Evolutionary conservation across 2,329 filamentous ascomycete species (phyloP).

Genomic region (Aschersonia sp.): DNA sequence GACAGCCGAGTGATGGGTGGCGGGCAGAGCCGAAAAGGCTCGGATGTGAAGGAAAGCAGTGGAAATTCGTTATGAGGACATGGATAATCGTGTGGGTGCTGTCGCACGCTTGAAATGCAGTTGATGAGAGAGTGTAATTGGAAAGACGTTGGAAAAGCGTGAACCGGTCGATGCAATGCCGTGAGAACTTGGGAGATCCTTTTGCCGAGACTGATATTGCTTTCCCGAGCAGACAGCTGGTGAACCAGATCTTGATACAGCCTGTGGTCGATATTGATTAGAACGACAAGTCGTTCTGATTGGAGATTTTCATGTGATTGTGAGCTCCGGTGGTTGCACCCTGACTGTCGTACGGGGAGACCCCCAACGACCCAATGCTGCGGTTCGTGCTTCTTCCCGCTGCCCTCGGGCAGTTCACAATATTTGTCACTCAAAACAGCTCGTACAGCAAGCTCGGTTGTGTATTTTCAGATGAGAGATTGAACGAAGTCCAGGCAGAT

Average conservation of each 20-base stretch:
- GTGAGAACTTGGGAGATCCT: neutral
- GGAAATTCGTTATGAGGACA: conserved; percentile 29
- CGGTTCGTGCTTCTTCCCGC: conserved; percentile 3
- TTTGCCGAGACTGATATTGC: neutral
- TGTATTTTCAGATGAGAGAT: too few relatives aligned
- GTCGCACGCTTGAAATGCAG: conserved; percentile 5
- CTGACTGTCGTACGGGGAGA: conserved; percentile 7
- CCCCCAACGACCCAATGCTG: conserved; percentile 12
- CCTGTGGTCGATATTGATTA: too few relatives aligned
- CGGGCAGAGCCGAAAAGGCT: conserved; percentile 15
- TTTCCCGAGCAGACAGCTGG: too few relatives aligned
- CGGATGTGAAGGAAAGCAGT: conserved; percentile 15
- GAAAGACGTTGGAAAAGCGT: neutral
- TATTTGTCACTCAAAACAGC: too few relatives aligned
- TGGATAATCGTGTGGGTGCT: conserved; percentile 18
- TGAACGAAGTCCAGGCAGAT: too few relatives aligned
- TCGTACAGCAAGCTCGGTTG: too few relatives aligned
- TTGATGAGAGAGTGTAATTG: neutral
- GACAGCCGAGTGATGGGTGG: conserved; percentile 15
- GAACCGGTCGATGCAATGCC: neutral
- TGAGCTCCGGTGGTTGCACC: neutral
- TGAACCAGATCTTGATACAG: too few relatives aligned
- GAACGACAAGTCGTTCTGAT: neutral
- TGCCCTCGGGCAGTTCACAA: neutral
- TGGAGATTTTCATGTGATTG: neutral